Conservation (phyloP, 768 basidiomycete genomes). For the Calvatia gigantea region DNA sequence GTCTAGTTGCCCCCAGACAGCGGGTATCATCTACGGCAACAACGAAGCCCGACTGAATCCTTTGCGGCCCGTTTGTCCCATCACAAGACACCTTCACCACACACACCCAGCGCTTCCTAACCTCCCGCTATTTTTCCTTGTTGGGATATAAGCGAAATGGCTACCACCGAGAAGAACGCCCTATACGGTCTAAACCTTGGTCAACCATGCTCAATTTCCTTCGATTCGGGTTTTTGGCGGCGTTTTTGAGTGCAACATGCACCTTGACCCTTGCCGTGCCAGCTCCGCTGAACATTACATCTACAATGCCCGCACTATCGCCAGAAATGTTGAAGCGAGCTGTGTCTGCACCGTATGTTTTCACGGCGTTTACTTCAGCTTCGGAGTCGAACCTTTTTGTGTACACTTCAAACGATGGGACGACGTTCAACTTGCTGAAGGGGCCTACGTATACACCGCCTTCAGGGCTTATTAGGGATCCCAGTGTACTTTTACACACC, state of each 20-base stretch:
- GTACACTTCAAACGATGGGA: slow-evolving; percentile 30
- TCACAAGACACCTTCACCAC: not conserved
- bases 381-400: slow-evolving; percentile 32
- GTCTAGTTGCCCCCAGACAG: no score
- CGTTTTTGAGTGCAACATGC: not conserved
- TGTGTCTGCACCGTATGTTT: slow-evolving; percentile 27
- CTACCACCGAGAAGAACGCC: not conserved
- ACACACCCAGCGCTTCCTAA: slow-evolving; percentile 3
- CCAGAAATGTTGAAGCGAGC: slow-evolving; percentile 28
- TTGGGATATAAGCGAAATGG: not conserved
- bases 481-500: slow-evolving; percentile 31
- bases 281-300: slow-evolving; percentile 15
- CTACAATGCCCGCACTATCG: slow-evolving; percentile 23
- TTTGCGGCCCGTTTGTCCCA: slow-evolving; percentile 1
- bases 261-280: not conserved
- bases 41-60: not conserved
- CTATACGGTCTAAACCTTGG: not conserved
- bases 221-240: not conserved
- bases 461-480: slow-evolving; percentile 31
- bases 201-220: not conserved
- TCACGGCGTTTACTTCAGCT: slow-evolving; percentile 31
- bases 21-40: not conserved
- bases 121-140: slow-evolving; percentile 8
- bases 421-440: slow-evolving; percentile 26
- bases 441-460: slow-evolving; percentile 33